Base-by-base conservation (phyloP, 177 flowering plant genomes). In the Vitis hybrid region DNA sequence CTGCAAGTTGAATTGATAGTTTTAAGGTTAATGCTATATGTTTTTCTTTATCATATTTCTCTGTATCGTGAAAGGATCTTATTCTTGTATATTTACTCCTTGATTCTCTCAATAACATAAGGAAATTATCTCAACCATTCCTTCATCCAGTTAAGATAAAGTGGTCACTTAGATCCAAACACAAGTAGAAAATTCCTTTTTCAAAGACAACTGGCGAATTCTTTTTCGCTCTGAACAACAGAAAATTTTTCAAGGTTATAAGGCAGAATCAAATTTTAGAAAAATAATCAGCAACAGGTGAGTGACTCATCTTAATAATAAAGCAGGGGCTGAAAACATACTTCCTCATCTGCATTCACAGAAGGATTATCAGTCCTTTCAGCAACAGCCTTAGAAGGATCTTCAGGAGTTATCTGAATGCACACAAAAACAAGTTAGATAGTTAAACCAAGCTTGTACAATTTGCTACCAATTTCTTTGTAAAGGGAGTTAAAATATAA, bases 391-490 rank as follows among this genome's bases (percentile, higher is more conserved):
- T 71, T 77, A 3, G 75, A 51, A 74, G 69, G 76, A 76, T 64
- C 75, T 55, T 69, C 75, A 22, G 71, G 67, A 62, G 61, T 70
- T 53, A 60, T 76, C 83, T 85, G 83, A 71, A 75, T 19, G 29
- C 20, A 51, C 68, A 45, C 68, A 10, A 66, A 26, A 49, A n/a
- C 45, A 62, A 49, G 6, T 29, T 20, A 55, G 56, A 39, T 52
- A 20, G 16, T 69, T 12, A 19, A 58, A 63, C 15, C n/a, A 69
- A 14, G 65, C 55, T 10, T 20, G 65, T 1, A 14, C 53, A 65
- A 31, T 31, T 56, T 10, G 16, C 10, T 45, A 20, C 14, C 33
- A 53, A 45, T 3, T 7, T 9, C 16, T 20, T n/a, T 10, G 2
- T 14, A 16, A 58, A 31, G 33, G 52, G 26, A 15, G 53, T 12